phyloP scores from a whole-genome alignment of 257 asterid species.

The Petunia axillaris region DNA sequence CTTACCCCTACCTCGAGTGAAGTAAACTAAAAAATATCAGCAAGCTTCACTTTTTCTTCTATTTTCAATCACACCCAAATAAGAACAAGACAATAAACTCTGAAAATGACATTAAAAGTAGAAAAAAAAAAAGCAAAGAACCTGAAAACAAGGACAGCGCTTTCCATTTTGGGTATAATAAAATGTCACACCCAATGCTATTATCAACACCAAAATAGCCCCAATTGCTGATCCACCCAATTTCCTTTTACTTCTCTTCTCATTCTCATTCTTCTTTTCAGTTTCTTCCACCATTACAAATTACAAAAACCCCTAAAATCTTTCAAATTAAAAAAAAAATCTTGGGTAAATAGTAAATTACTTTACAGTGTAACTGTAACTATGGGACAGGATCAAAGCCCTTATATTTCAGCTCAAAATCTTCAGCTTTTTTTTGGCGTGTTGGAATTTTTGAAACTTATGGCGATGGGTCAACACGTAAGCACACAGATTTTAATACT shows the following conservation, averaged over 20 bases:
- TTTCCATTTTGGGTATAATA: slow-evolving; percentile 49
- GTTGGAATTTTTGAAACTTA: background rate
- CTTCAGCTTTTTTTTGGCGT: background rate
- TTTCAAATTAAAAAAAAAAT: background rate
- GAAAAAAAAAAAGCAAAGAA: slow-evolving; percentile 22
- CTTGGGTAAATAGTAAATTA: background rate
- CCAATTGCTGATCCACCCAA: slow-evolving; percentile 56
- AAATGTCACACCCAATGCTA: slow-evolving; percentile 52
- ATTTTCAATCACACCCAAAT: background rate
- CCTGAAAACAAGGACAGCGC: slow-evolving; percentile 81
- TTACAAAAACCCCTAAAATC: slow-evolving; percentile 18
- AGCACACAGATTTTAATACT: slow-evolving; percentile 24
- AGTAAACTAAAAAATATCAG: too few species aligned
- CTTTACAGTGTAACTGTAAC: background rate
- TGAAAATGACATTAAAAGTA: background rate
- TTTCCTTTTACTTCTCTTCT: slow-evolving; percentile 39
- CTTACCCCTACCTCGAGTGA: too few species aligned
- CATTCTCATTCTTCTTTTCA: slow-evolving; percentile 39
- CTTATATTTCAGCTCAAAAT: background rate
- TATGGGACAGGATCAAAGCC: background rate
- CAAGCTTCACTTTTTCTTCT: too few species aligned
- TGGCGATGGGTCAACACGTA: slow-evolving; percentile 15
- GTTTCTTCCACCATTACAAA: slow-evolving; percentile 66
- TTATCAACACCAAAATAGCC: slow-evolving; percentile 52
- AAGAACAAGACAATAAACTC: background rate